phyloP scores from a whole-genome alignment of 2,329 filamentous ascomycete species.

The Biscogniauxia sp. region DNA sequence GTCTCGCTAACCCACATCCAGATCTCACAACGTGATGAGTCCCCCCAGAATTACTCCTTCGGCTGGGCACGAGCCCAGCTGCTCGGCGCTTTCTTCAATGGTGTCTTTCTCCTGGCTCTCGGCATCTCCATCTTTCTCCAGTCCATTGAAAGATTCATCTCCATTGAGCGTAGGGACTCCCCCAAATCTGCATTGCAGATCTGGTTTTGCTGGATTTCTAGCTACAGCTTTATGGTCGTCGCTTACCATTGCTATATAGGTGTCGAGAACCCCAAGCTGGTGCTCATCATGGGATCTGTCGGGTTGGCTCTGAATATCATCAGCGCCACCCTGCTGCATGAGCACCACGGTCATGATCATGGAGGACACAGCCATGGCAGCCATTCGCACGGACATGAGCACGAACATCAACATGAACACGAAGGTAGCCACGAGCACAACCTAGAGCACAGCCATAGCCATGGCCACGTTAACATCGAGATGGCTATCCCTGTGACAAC shows the following conservation, averaged over 20 bases:
- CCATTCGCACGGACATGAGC: constrained; percentile 5
- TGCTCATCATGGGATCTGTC: constrained; percentile 67
- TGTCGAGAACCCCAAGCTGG: constrained; percentile 62
- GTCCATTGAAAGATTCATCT: constrained; percentile 67
- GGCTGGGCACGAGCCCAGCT: constrained; percentile 76
- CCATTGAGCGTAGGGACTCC: constrained; percentile 46
- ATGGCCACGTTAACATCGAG: constrained; percentile 31
- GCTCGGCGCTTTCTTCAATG: constrained; percentile 78
- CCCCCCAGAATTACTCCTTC: constrained; percentile 62
- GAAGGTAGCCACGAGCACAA: constrained; percentile 41
- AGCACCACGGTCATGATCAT: constrained; percentile 39
- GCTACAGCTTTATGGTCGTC: background rate
- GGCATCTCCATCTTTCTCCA: constrained; percentile 72
- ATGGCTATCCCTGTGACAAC: constrained; percentile 19
- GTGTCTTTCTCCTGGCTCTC: constrained; percentile 69
- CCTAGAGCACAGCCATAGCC: constrained; percentile 26
- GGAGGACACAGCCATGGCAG: constrained; percentile 16
- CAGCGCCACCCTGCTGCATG: constrained; percentile 63
- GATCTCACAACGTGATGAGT: constrained; percentile 55
- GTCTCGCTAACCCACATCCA: constrained; percentile 30
- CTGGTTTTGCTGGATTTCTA: too few species aligned
- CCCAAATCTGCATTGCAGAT: background rate
- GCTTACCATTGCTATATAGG: constrained; percentile 38
- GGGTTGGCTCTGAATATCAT: constrained; percentile 68
- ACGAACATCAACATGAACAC: constrained; percentile 11